Evolutionary conservation across 129 eudicot species (phyloP).

Genomic region (Flaveria bidentis): DNA sequence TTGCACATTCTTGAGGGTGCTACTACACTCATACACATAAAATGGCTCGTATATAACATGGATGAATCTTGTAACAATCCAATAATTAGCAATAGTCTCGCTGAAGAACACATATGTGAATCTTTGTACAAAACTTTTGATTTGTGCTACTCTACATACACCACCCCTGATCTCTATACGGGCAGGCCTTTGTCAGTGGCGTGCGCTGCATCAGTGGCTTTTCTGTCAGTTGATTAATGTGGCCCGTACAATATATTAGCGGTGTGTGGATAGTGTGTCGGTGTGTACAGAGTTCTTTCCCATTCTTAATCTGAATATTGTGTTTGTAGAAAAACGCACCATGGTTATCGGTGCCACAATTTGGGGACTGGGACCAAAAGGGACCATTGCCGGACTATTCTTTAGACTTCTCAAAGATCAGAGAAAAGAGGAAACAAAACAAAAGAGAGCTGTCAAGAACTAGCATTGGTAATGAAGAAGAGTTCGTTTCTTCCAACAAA

Average conservation of each 20-base stretch:
- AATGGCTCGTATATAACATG: too few relatives aligned
- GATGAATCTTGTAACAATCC: background rate
- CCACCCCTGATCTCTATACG: too few relatives aligned
- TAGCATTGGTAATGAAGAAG: conserved; percentile 96
- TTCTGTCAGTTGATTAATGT: too few relatives aligned
- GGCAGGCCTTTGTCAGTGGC: too few relatives aligned
- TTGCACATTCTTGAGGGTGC: too few relatives aligned
- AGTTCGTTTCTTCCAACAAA: conserved; percentile 56
- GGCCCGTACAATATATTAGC: too few relatives aligned
- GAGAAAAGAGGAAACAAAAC: conserved; percentile 93
- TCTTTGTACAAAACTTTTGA: background rate
- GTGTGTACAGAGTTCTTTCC: too few relatives aligned
- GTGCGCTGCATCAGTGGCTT: too few relatives aligned
- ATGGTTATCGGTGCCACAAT: conserved; percentile 98
- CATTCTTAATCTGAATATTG: conserved; percentile 2
- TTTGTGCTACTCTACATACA: too few relatives aligned
- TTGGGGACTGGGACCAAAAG: conserved; percentile 98
- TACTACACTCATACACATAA: too few relatives aligned
- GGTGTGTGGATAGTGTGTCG: too few relatives aligned
- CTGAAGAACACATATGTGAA: background rate
- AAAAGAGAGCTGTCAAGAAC: conserved; percentile 90
- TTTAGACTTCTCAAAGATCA: conserved; percentile 80
- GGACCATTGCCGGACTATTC: conserved; percentile 92
- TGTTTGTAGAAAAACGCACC: conserved; percentile 64
- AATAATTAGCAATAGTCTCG: too few relatives aligned